A percentile compares a stretch with the other conserved stretches of the same genome.
These are phyloP conservation scores for Lactarius tabidus DNA, from an alignment of 768 basidiomycete genomes.

Conservation along the genomic window DNA sequence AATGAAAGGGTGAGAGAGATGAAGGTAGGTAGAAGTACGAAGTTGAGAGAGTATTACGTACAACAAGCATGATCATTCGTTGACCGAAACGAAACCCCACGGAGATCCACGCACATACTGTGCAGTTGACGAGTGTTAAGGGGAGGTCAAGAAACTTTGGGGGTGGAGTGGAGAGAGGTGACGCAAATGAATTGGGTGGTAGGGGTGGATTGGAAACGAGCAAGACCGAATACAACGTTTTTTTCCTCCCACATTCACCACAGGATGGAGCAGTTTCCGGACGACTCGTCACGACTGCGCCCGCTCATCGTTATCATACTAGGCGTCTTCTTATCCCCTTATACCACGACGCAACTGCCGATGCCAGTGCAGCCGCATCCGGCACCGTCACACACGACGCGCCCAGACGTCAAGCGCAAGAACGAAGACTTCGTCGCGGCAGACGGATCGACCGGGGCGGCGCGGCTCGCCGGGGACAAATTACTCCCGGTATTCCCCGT, in stretches of 20 bases:
- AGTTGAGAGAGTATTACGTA: too few relatives aligned
- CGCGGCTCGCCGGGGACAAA: constrained; percentile 32
- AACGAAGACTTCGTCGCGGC: not conserved
- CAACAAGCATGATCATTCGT: too few relatives aligned
- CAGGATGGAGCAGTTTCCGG: constrained; percentile 15
- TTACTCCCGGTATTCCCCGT: not conserved
- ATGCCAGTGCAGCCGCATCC: too few relatives aligned
- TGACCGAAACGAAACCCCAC: too few relatives aligned
- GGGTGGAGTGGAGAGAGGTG: too few relatives aligned
- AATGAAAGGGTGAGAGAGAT: too few relatives aligned
- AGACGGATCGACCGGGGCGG: not conserved
- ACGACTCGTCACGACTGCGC: constrained; percentile 16
- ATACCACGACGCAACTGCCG: too few relatives aligned
- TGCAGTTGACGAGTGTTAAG: too few relatives aligned
- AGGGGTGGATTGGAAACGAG: not conserved
- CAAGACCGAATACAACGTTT: not conserved
- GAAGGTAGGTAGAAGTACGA: too few relatives aligned
- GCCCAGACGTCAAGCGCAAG: not conserved
- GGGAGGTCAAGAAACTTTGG: too few relatives aligned
- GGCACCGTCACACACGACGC: not conserved
- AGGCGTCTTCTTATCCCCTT: constrained; percentile 7
- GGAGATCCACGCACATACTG: too few relatives aligned
- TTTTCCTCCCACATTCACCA: constrained; percentile 3
- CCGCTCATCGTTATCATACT: constrained; percentile 5
- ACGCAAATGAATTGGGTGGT: too few relatives aligned